Conservation (phyloP, 768 basidiomycete species). For the Boletus eberwhitei region DNA sequence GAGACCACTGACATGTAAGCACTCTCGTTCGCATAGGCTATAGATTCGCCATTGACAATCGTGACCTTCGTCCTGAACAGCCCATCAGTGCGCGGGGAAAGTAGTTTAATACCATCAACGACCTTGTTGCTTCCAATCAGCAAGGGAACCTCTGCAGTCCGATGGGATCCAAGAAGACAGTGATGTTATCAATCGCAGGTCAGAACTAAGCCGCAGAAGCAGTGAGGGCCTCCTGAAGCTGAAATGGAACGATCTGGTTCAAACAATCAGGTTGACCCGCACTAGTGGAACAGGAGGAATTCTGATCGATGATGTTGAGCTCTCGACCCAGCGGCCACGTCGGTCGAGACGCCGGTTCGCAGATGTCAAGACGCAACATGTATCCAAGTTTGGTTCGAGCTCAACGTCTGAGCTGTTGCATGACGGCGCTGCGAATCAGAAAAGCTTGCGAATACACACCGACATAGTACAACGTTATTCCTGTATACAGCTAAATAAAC, state of each 20-base stretch:
- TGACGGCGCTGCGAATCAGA: not conserved
- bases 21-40: not conserved
- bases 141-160: not conserved
- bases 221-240: not conserved
- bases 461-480: not conserved
- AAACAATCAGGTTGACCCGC: not conserved
- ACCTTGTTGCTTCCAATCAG: not conserved
- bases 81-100: not conserved
- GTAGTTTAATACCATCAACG: not conserved
- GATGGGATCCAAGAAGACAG: not conserved
- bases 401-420: not conserved
- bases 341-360: not conserved
- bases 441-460: not conserved
- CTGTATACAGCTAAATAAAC: not conserved
- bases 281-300: not conserved
- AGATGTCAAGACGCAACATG: not conserved
- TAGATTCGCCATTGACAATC: not conserved
- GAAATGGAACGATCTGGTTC: not conserved
- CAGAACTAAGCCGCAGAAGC: not conserved
- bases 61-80: not conserved
- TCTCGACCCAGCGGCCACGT: no score
- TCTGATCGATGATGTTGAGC: not conserved
- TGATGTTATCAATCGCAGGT: not conserved
- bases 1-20: not conserved
- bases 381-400: not conserved